Evolutionary conservation across 345 rosid species (phyloP).

Genomic region (Salix caprea): DNA sequence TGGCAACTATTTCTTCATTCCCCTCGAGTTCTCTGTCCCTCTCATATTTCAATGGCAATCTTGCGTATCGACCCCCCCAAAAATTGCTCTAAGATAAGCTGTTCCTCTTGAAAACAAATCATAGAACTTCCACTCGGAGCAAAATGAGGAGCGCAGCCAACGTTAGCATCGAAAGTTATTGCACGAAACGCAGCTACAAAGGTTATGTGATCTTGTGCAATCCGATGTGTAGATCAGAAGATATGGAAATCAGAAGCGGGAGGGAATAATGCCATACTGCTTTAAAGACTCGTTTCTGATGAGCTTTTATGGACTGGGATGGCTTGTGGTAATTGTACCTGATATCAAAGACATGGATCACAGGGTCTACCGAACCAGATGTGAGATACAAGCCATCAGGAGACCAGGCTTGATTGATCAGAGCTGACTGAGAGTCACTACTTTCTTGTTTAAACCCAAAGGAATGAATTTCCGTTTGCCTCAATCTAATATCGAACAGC

Average conservation of each 20-base stretch:
- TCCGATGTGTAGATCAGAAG: conserved; percentile 82
- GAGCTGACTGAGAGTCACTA: conserved; percentile 86
- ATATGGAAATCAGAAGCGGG: conserved; percentile 76
- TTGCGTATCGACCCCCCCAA: neutral
- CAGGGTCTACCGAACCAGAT: conserved; percentile 93
- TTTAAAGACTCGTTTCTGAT: conserved; percentile 79
- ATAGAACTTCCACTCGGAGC: too few relatives aligned
- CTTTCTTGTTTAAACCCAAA: conserved; percentile 97
- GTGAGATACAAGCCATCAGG: conserved; percentile 75
- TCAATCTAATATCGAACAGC: conserved; percentile 69
- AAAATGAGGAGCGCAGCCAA: neutral
- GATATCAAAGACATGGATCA: conserved; percentile 82
- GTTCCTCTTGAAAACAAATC: neutral
- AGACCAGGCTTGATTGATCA: conserved; percentile 92
- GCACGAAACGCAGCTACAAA: neutral
- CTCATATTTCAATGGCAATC: neutral
- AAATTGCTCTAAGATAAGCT: neutral
- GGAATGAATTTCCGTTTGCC: conserved; percentile 73
- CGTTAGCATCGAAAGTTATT: neutral
- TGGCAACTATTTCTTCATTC: neutral
- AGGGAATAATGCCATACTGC: conserved; percentile 75
- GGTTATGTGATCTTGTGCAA: conserved; percentile 48
- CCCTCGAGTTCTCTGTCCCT: neutral
- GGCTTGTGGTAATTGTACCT: conserved; percentile 73
- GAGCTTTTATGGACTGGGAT: conserved; percentile 78